phyloP scores from a whole-genome alignment of 2,329 filamentous ascomycete genomes.

The Alternaria metachromatica region DNA sequence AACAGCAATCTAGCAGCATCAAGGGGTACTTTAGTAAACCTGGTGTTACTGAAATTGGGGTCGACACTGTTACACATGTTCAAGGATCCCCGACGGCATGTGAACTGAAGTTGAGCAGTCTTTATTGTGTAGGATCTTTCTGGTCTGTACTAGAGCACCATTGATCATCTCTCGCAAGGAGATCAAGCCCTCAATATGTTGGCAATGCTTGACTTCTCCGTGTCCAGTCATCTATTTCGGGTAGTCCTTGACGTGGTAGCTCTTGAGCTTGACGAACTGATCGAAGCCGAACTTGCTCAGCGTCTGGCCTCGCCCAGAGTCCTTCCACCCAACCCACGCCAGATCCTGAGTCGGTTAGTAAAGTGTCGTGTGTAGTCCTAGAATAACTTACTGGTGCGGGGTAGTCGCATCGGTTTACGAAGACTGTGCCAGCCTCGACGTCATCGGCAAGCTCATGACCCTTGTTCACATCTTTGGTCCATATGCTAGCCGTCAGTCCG shows the following conservation, averaged over 20 bases:
- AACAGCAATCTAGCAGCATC: not conserved
- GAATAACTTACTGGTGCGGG: conserved; percentile 79
- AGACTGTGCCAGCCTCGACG: conserved; percentile 92
- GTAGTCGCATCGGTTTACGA: conserved; percentile 93
- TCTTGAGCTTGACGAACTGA: conserved; percentile 95
- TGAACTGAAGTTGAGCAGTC: not conserved
- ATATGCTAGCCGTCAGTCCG: conserved; percentile 93
- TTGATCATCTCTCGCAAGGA: conserved; percentile 13
- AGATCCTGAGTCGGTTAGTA: conserved; percentile 67
- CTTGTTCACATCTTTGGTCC: conserved; percentile 83
- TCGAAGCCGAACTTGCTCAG: conserved; percentile 91
- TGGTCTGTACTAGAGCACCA: not conserved
- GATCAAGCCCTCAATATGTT: conserved; percentile 15
- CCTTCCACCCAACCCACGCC: conserved; percentile 98
- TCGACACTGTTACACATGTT: not conserved
- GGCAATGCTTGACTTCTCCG: conserved; percentile 14
- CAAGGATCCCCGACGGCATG: not conserved
- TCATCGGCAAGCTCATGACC: conserved; percentile 79
- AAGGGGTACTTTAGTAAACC: not conserved
- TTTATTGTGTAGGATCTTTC: not conserved
- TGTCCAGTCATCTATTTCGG: conserved; percentile 56
- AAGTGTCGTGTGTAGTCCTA: not conserved
- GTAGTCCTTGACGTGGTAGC: conserved; percentile 87
- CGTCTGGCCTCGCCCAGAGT: conserved; percentile 90
- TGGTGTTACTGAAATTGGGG: not conserved